These are phyloP conservation scores for Cryptomeria japonica DNA, from an alignment of 75 land plant genomes.

Conservation along the genomic window DNA sequence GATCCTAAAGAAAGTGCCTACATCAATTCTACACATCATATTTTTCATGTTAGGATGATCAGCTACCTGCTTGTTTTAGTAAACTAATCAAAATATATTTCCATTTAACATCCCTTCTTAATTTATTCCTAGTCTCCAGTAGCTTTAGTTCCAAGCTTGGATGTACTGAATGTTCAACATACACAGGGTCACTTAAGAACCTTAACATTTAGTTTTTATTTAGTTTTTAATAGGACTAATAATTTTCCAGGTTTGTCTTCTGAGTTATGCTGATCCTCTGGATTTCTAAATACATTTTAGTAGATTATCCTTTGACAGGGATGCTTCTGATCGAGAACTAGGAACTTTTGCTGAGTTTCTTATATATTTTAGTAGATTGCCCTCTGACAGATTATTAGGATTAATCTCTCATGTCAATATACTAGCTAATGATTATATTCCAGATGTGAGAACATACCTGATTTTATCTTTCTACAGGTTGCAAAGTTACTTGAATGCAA, in stretches of 20 bases:
- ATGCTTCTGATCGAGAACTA: no score
- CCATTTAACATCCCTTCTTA: no score
- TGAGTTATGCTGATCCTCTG: not conserved
- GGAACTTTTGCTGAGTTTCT: no score
- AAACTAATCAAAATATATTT: no score
- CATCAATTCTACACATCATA: no score
- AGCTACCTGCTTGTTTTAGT: not conserved
- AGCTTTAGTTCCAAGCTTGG: not conserved
- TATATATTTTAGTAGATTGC: no score
- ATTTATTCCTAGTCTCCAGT: no score
- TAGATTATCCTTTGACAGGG: not conserved
- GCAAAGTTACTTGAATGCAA: conserved; percentile 32
- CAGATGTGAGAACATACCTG: not conserved
- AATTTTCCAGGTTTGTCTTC: not conserved
- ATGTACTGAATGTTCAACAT: not conserved
- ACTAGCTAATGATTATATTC: not conserved
- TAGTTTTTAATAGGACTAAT: not conserved
- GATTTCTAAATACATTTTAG: not conserved
- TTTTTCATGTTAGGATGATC: no score
- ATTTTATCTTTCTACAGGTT: conserved; percentile 17
- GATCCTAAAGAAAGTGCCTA: not conserved
- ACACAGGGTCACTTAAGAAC: no score
- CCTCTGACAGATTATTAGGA: no score
- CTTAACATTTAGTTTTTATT: no score
- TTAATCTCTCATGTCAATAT: not conserved